These are phyloP conservation scores for Gynandropsis gynandra DNA, from an alignment of 345 rosid genomes.

Conservation along the genomic window DNA sequence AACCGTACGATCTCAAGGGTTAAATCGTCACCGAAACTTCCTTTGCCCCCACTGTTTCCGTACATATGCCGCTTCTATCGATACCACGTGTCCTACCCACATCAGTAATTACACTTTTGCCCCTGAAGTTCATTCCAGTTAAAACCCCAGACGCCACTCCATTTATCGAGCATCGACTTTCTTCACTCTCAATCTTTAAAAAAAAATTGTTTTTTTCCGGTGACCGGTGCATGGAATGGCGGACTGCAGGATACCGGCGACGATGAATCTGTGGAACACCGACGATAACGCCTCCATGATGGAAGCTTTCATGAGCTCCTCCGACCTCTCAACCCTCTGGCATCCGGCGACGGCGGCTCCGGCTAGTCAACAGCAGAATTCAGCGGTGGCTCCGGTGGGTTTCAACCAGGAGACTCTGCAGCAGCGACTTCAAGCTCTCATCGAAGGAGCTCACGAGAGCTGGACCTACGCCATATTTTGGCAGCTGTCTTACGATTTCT, in stretches of 20 bases:
- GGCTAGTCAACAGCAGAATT: conserved; percentile 6
- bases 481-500: conserved; percentile 80
- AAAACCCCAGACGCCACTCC: conserved; percentile 14
- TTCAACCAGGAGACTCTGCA: conserved; percentile 83
- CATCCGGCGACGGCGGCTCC: conserved; percentile 36
- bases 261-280: conserved; percentile 77
- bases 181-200: not conserved
- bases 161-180: conserved; percentile 15
- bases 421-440: conserved; percentile 75
- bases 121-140: conserved; percentile 6
- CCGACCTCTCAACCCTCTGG: conserved; percentile 73
- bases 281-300: conserved; percentile 90
- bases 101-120: not conserved
- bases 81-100: not conserved
- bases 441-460: conserved; percentile 64
- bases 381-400: conserved; percentile 17
- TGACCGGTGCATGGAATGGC: conserved; percentile 35
- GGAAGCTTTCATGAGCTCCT: conserved; percentile 88
- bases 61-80: not conserved
- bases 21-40: conserved; percentile 22
- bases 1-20: conserved; percentile 21
- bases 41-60: not conserved
- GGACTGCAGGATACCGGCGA: conserved; percentile 40
- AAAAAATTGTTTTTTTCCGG: conserved; percentile 10
- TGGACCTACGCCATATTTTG: conserved; percentile 99